phyloP scores from a whole-genome alignment of 768 basidiomycete genomes.

The Podaxis sp. region DNA sequence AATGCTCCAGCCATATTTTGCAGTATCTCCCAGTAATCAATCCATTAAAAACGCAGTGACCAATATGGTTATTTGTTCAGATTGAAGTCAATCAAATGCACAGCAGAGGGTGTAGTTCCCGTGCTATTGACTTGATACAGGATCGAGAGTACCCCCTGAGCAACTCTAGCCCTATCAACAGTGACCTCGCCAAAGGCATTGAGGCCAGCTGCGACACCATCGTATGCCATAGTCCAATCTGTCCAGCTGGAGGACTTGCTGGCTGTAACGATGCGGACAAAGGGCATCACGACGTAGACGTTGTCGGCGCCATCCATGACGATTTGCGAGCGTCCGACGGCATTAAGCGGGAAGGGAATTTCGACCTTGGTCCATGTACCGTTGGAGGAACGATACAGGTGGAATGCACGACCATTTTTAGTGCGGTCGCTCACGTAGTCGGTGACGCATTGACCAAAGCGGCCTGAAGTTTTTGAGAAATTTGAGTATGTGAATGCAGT shows the following conservation, averaged over 20 bases:
- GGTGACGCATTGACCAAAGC: constrained; percentile 41
- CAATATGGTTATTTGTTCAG: constrained; percentile 25
- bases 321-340: constrained; percentile 43
- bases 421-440: constrained; percentile 36
- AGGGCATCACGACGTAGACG: constrained; percentile 41
- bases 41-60: not conserved
- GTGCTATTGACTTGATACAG: constrained; percentile 38
- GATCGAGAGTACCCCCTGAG: constrained; percentile 34
- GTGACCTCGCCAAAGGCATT: constrained; percentile 44
- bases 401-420: constrained; percentile 35
- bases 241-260: constrained; percentile 41
- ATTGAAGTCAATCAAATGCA: constrained; percentile 36
- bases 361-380: constrained; percentile 42
- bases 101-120: constrained; percentile 37
- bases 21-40: no score
- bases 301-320: constrained; percentile 38
- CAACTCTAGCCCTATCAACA: constrained; percentile 34
- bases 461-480: constrained; percentile 24
- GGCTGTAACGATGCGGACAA: constrained; percentile 37
- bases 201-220: constrained; percentile 34
- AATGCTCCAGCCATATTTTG: no score
- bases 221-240: constrained; percentile 41
- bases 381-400: constrained; percentile 35
- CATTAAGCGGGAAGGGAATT: constrained; percentile 37
- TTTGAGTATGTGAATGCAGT: not conserved